Evolutionary conservation across 106 monocot genomes (phyloP).

Genomic region (Agapanthus africanus): DNA sequence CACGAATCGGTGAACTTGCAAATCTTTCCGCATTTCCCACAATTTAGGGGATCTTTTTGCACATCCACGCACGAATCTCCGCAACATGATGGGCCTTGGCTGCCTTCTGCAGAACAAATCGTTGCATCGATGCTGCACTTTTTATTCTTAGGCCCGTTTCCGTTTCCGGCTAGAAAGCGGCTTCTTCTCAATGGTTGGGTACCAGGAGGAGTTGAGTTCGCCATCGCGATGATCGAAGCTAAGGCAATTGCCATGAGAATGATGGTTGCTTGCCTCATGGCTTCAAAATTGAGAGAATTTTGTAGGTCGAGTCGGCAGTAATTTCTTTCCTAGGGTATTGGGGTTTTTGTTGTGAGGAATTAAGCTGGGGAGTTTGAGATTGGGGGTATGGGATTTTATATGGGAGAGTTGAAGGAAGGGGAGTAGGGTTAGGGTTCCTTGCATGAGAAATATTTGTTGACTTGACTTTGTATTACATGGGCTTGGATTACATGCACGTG

Average conservation of each 20-base stretch:
- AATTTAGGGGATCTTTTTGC: constrained; percentile 5
- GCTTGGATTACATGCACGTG: neutral
- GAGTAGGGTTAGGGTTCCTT: constrained; percentile 5
- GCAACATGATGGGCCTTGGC: constrained; percentile 8
- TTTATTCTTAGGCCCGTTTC: neutral
- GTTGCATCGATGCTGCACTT: constrained; percentile 9
- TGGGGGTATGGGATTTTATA: neutral
- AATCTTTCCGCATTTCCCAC: constrained; percentile 13
- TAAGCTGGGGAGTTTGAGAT: neutral
- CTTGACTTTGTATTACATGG: neutral
- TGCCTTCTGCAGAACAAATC: neutral
- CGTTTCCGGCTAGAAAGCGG: constrained; percentile 9
- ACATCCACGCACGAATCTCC: constrained; percentile 1
- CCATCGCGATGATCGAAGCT: neutral
- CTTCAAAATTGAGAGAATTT: neutral
- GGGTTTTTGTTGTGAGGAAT: neutral
- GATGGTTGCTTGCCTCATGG: constrained; percentile 7
- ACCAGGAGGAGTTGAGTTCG: neutral
- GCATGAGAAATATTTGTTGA: neutral
- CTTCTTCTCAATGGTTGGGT: neutral
- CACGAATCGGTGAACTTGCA: constrained; percentile 26
- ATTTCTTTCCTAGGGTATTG: neutral
- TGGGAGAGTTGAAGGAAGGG: neutral
- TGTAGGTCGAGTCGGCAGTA: neutral
- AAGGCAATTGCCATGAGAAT: constrained; percentile 4